Evolutionary conservation across 2,329 filamentous ascomycete genomes (phyloP).

Genomic region (Sclerotinia subarctica): DNA sequence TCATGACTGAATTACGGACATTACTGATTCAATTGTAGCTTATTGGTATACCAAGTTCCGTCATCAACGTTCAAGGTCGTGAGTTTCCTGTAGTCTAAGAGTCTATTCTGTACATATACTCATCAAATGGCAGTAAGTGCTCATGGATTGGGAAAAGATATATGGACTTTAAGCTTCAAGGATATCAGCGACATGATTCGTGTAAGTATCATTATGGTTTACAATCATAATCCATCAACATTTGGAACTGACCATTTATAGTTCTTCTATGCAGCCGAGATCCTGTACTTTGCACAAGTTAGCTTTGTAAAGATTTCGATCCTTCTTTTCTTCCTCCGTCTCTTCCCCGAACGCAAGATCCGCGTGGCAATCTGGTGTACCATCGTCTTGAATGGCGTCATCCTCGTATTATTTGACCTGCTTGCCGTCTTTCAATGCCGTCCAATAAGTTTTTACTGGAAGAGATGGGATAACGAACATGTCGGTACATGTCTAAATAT

Average conservation of each 20-base stretch:
- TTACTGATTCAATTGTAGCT: neutral
- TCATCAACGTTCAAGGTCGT: conserved; percentile 15
- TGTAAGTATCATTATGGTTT: conserved; percentile 16
- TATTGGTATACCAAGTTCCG: conserved; percentile 8
- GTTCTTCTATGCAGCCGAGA: conserved; percentile 26
- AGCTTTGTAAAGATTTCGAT: conserved; percentile 24
- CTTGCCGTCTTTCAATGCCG: conserved; percentile 43
- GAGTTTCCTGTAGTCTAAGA: neutral
- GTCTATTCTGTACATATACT: neutral
- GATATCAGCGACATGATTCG: conserved; percentile 24
- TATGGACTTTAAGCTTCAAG: conserved; percentile 25
- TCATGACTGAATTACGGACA: neutral
- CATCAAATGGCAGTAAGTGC: conserved; percentile 18
- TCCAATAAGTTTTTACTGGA: conserved; percentile 54
- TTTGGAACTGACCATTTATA: conserved; percentile 10
- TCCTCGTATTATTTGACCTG: conserved; percentile 23
- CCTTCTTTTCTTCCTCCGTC: conserved; percentile 27
- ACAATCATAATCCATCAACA: neutral
- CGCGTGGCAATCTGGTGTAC: conserved; percentile 14
- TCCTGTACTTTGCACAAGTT: conserved; percentile 26
- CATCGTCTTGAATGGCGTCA: conserved; percentile 19
- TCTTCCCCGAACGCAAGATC: conserved; percentile 24
- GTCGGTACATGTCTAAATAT: conserved; percentile 49
- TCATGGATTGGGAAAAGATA: conserved; percentile 25
- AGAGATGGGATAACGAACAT: conserved; percentile 48